Evolutionary conservation across 208 protist genomes (phyloP).

Genomic region (Dictyostelium gargantuum): DNA sequence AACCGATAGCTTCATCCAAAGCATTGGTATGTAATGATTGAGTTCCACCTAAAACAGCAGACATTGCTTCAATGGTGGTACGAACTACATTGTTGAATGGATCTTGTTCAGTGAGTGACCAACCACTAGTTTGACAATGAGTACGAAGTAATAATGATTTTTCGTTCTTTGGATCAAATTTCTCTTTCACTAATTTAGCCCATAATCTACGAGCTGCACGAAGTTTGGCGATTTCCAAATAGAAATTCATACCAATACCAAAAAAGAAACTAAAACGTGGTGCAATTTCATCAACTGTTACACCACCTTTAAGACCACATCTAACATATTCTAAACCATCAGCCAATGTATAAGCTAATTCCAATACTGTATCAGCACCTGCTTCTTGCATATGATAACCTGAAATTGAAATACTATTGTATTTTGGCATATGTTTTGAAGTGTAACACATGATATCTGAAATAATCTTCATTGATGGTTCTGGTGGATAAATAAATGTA

Average conservation of each 20-base stretch:
- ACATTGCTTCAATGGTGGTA: conserved; percentile 97
- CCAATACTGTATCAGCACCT: conserved; percentile 89
- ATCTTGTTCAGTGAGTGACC: conserved; percentile 96
- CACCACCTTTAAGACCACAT: conserved; percentile 67
- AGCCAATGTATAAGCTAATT: conserved; percentile 95
- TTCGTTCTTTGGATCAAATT: conserved; percentile 92
- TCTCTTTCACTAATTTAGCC: conserved; percentile 92
- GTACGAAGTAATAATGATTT: conserved; percentile 92
- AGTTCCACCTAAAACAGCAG: conserved; percentile 92
- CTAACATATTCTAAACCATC: conserved; percentile 95
- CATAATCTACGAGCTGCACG: conserved; percentile 94
- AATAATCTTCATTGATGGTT: conserved; percentile 93
- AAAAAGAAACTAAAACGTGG: conserved; percentile 95
- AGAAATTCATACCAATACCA: conserved; percentile 97
- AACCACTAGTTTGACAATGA: conserved; percentile 96
- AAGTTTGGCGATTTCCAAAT: conserved; percentile 95
- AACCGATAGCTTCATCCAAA: conserved; percentile 93
- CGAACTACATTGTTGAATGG: conserved; percentile 97
- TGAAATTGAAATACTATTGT: conserved; percentile 91
- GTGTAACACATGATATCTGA: conserved; percentile 95
- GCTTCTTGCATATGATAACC: conserved; percentile 98
- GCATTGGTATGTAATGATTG: conserved; percentile 95
- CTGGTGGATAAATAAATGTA: conserved; percentile 97
- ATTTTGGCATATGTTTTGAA: conserved; percentile 93
- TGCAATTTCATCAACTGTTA: conserved; percentile 93